phyloP scores from a whole-genome alignment of 1,139 yeast genomes.

The Yamadazyma aaseri region DNA sequence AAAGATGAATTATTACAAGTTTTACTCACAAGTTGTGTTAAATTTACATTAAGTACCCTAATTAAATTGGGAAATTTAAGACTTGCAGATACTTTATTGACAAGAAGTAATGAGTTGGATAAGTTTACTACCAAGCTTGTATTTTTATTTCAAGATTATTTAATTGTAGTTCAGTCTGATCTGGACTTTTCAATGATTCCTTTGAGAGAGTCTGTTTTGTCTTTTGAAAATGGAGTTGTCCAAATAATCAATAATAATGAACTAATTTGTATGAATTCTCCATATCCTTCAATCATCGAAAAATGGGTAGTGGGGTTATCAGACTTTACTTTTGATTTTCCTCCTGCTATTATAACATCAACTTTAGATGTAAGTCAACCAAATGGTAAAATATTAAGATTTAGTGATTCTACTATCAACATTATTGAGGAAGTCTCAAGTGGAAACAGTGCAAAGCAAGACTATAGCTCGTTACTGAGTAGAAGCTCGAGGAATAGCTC shows the following conservation, averaged over 20 bases:
- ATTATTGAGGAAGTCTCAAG: slow-evolving; percentile 5
- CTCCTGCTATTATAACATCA: slow-evolving; percentile 37
- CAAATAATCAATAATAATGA: slow-evolving; percentile 2
- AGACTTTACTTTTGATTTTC: slow-evolving; percentile 32
- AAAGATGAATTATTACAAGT: slow-evolving; percentile 30
- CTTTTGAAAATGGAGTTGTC: slow-evolving; percentile 10
- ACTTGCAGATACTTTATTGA: slow-evolving; percentile 34
- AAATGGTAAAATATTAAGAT: neutral
- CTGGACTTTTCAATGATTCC: slow-evolving; percentile 5
- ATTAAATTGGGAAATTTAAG: slow-evolving; percentile 35
- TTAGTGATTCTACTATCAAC: slow-evolving; percentile 12
- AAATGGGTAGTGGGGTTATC: slow-evolving; percentile 48
- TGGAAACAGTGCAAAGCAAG: neutral
- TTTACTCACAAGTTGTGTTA: slow-evolving; percentile 24
- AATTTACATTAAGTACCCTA: slow-evolving; percentile 25
- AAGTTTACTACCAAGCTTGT: slow-evolving; percentile 18
- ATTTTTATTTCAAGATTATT: slow-evolving; percentile 34
- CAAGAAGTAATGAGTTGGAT: slow-evolving; percentile 9
- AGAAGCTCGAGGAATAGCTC: no score
- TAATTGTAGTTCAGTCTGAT: slow-evolving; percentile 19
- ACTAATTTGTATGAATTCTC: slow-evolving; percentile 21
- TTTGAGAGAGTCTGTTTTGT: slow-evolving; percentile 6
- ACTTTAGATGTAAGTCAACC: slow-evolving; percentile 16
- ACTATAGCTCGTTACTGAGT: no score
- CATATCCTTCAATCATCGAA: slow-evolving; percentile 30